phyloP scores from a whole-genome alignment of 257 asterid genomes.

The Leptodermis oblonga region DNA sequence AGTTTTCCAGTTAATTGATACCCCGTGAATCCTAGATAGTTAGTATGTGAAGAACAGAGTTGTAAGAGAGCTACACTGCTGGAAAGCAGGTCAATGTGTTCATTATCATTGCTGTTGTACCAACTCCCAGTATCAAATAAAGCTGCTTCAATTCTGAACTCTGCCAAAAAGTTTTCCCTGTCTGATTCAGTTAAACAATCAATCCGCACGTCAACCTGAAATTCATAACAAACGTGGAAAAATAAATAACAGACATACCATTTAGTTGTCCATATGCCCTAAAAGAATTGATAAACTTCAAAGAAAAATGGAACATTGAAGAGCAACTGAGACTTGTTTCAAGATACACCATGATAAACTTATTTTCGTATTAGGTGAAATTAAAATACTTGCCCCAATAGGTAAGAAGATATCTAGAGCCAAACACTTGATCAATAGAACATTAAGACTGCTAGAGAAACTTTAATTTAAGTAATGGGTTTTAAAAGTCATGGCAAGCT shows the following conservation, averaged over 20 bases:
- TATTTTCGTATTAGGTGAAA: neutral
- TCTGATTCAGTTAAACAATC: slow-evolving; percentile 47
- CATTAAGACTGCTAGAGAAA: neutral
- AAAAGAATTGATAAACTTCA: neutral
- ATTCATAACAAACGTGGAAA: neutral
- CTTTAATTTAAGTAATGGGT: neutral
- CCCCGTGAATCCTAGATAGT: slow-evolving; percentile 69
- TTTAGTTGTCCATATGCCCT: neutral
- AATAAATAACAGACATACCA: neutral
- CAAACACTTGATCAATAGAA: neutral
- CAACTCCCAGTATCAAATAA: slow-evolving; percentile 61
- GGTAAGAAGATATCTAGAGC: neutral
- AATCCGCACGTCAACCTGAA: slow-evolving; percentile 82
- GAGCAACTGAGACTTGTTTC: neutral
- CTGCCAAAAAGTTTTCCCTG: slow-evolving; percentile 40
- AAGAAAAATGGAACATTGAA: neutral
- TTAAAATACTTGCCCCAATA: neutral
- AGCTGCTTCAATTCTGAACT: slow-evolving; percentile 74
- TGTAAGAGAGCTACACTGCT: slow-evolving; percentile 51
- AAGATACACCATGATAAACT: neutral
- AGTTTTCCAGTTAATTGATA: slow-evolving; percentile 63
- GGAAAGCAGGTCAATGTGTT: slow-evolving; percentile 44
- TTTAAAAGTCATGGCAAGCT: neutral
- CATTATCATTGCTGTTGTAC: slow-evolving; percentile 27
- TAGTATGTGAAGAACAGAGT: slow-evolving; percentile 45